phyloP scores from a whole-genome alignment of 768 basidiomycete species.

The Porphyrellus cyaneotinctus region DNA sequence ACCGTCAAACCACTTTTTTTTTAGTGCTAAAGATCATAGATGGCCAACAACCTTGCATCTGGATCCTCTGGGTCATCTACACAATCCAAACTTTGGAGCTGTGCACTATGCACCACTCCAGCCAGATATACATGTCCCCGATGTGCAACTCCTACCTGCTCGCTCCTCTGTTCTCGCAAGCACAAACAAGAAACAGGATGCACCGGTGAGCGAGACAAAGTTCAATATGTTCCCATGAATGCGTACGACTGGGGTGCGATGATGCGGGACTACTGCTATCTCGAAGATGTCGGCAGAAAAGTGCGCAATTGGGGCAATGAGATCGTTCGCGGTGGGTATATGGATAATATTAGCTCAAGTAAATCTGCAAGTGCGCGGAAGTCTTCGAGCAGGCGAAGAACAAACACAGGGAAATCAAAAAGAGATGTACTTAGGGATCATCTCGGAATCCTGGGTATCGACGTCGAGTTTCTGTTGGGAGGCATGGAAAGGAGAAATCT shows the following conservation, averaged over 20 bases:
- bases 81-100: conserved; percentile 32
- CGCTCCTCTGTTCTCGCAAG: conserved; percentile 57
- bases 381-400: conserved; percentile 28
- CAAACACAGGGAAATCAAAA: conserved; percentile 42
- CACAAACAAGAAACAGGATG: conserved; percentile 66
- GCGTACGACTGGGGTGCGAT: conserved; percentile 80
- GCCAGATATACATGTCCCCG: conserved; percentile 79
- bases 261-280: conserved; percentile 84
- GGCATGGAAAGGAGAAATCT: conserved; percentile 78
- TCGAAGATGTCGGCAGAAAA: conserved; percentile 78
- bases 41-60: conserved; percentile 6
- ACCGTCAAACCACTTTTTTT: background rate
- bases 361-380: conserved; percentile 14
- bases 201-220: conserved; percentile 70
- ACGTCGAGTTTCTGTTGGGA: conserved; percentile 68
- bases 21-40: background rate
- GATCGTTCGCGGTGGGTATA: conserved; percentile 60
- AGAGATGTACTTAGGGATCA: conserved; percentile 64
- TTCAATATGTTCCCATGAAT: conserved; percentile 75
- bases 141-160: conserved; percentile 70
- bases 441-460: conserved; percentile 63
- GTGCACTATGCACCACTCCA: conserved; percentile 46
- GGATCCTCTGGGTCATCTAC: conserved; percentile 8
- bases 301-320: conserved; percentile 72
- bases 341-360: conserved; percentile 21